A percentile compares a stretch with the other conserved stretches of the same genome.
Evolutionary conservation across 208 protist species (phyloP).

Genomic region (Trypanosoma congolense): DNA sequence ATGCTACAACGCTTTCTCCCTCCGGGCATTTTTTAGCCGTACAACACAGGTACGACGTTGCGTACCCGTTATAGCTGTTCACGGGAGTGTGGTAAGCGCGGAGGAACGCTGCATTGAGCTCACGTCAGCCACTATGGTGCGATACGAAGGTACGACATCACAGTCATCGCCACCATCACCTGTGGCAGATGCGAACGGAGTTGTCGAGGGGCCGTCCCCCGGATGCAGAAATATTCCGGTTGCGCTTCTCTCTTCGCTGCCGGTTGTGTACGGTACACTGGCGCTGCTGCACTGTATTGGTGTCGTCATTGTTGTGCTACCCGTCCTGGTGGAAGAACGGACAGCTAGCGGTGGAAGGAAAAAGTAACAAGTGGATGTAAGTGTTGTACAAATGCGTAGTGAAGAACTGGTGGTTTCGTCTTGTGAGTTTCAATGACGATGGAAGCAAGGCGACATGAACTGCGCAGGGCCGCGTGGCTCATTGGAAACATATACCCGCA

Average conservation of each 20-base stretch:
- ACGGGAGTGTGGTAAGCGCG: slow-evolving; percentile 13
- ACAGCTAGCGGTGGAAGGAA: no score
- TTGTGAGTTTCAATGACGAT: no score
- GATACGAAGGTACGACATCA: not conserved
- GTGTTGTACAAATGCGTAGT: not conserved
- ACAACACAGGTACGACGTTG: slow-evolving; percentile 46
- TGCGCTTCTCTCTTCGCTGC: slow-evolving; percentile 44
- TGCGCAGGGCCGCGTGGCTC: no score
- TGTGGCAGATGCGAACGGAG: not conserved
- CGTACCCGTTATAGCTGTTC: slow-evolving; percentile 29
- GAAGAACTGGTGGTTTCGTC: no score
- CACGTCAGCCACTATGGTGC: slow-evolving; percentile 1
- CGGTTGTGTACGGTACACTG: slow-evolving; percentile 48
- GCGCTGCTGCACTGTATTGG: slow-evolving; percentile 44
- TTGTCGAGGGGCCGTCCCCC: not conserved
- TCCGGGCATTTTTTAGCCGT: slow-evolving; percentile 34
- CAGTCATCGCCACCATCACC: not conserved
- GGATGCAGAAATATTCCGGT: slow-evolving; percentile 55
- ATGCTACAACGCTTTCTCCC: slow-evolving; percentile 34
- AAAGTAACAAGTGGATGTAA: slow-evolving; percentile 2
- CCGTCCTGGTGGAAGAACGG: no score
- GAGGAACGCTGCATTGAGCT: not conserved
- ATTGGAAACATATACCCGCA: no score
- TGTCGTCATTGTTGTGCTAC: slow-evolving; percentile 15
- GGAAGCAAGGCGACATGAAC: no score